These are phyloP conservation scores for Breviolum minutum DNA, from an alignment of 73 alveolate genomes.

Conservation along the genomic window DNA sequence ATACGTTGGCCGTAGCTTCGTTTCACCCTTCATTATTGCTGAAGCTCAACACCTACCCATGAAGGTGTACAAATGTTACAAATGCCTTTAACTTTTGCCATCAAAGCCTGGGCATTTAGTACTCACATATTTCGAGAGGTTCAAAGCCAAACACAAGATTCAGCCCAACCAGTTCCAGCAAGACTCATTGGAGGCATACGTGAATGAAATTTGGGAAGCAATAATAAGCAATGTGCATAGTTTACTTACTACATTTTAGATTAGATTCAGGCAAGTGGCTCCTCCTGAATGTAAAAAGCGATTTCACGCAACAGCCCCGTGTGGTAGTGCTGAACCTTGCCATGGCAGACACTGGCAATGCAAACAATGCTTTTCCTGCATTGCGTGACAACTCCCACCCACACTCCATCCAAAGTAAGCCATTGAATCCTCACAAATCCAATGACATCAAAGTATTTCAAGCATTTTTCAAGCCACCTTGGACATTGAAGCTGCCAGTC, in stretches of 20 bases:
- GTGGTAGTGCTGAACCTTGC: slow-evolving; percentile 80
- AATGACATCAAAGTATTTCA: background rate
- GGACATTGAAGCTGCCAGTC: slow-evolving; percentile 89
- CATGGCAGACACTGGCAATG: background rate
- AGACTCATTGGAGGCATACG: background rate
- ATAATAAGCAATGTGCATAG: background rate
- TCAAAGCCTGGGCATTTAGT: too few species aligned
- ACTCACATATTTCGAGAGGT: too few species aligned
- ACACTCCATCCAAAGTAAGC: too few species aligned
- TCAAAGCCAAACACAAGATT: too few species aligned
- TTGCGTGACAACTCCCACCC: too few species aligned
- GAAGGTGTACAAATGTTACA: too few species aligned
- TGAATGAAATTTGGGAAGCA: background rate
- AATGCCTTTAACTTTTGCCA: too few species aligned
- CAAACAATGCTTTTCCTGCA: too few species aligned
- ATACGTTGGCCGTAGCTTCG: background rate
- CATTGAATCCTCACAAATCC: too few species aligned
- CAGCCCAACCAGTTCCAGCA: too few species aligned
- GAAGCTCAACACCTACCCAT: too few species aligned
- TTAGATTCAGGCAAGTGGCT: background rate
- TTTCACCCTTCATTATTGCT: too few species aligned
- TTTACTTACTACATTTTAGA: background rate
- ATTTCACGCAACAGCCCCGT: slow-evolving; percentile 84
- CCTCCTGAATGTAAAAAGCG: slow-evolving; percentile 45
- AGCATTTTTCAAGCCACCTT: slow-evolving; percentile 11